phyloP scores from a whole-genome alignment of 2,329 filamentous ascomycete species.

The Curvularia eragrostidis region DNA sequence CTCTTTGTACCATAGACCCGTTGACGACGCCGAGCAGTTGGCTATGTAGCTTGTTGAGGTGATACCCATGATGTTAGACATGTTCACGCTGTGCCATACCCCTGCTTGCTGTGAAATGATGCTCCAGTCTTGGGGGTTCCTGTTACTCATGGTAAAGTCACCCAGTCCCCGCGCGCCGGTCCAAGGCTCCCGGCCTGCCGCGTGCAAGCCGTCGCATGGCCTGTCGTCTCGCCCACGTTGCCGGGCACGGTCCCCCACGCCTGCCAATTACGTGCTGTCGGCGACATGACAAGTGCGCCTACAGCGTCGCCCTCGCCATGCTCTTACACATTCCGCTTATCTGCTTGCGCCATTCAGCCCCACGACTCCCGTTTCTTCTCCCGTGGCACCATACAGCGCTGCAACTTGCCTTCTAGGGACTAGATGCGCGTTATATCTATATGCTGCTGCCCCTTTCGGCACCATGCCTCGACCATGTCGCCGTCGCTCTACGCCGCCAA shows the following conservation, averaged over 20 bases:
- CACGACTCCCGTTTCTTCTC: constrained; percentile 32
- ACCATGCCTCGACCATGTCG: constrained; percentile 26
- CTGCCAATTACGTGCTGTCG: constrained; percentile 10
- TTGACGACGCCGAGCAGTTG: constrained; percentile 32
- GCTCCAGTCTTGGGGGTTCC: constrained; percentile 22
- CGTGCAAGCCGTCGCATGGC: constrained; percentile 20
- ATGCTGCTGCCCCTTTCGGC: constrained; percentile 19
- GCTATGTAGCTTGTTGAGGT: constrained; percentile 39
- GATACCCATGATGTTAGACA: constrained; percentile 43
- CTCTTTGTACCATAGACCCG: constrained; percentile 41
- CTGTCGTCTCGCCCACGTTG: constrained; percentile 26
- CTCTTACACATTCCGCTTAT: constrained; percentile 31
- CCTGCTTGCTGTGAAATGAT: constrained; percentile 13
- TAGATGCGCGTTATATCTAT: constrained; percentile 21
- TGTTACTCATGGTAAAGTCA: constrained; percentile 19
- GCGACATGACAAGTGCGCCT: constrained; percentile 13
- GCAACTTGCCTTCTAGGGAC: constrained; percentile 18
- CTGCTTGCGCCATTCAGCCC: constrained; percentile 33
- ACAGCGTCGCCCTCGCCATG: constrained; percentile 21
- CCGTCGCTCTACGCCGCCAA: constrained; percentile 11
- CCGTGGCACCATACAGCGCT: constrained; percentile 25
- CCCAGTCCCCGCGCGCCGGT: constrained; percentile 17
- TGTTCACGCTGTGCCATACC: constrained; percentile 14
- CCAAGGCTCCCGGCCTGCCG: constrained; percentile 3
- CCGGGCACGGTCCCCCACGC: constrained; percentile 14